Evolutionary conservation across 768 basidiomycete genomes (phyloP), one percentile per base, ranked within the genome.

Genomic region (Agaricus subrufescens): DNA sequence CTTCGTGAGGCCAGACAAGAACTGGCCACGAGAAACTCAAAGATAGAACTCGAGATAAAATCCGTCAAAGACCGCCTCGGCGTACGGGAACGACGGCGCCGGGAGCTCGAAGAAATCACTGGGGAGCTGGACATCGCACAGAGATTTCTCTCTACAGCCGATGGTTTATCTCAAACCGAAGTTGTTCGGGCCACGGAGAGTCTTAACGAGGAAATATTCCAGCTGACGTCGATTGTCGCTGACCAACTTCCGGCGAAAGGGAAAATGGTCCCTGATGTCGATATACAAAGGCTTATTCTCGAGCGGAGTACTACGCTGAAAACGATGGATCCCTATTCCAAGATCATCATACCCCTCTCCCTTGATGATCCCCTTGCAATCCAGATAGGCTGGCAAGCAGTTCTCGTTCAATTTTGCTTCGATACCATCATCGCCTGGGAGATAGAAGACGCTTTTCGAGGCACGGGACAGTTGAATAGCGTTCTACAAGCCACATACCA

Each of bases 201-300:
- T 0, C 63, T 82, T 56, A 82, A 82, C 59, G 65, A 68, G 25
- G 81, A 82, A 60, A 76, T 81, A 26, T 67, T 77, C 38, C 81
- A 82, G 57, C 66, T 68, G 8, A 64, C 74, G 2, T 76, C 78
- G 23, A 69, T 73, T 61, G 74, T 82, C 50, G 71, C 76, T 0
- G 78, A 80, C 12, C 49, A 19, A 42, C 44, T 61, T 29, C 34
- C 44, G 43, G 42, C 50, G 12, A 27, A 49, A 26, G 31, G 38
- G 49, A 50, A n/a, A 34, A n/a, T 6, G 1, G 2, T 50, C 3
- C 48, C 34, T 10, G 2, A 26, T 25, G 31, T 26, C 11, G 40
- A 14, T 4, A 12, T 40, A 3, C 15, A 37, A 23, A 44, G 15
- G 14, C 31, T 15, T 12, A 29, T 56, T 14, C 40, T 11, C 19